These are phyloP conservation scores for Trypanosoma mega DNA, from an alignment of 208 protist genomes.

Conservation along the genomic window DNA sequence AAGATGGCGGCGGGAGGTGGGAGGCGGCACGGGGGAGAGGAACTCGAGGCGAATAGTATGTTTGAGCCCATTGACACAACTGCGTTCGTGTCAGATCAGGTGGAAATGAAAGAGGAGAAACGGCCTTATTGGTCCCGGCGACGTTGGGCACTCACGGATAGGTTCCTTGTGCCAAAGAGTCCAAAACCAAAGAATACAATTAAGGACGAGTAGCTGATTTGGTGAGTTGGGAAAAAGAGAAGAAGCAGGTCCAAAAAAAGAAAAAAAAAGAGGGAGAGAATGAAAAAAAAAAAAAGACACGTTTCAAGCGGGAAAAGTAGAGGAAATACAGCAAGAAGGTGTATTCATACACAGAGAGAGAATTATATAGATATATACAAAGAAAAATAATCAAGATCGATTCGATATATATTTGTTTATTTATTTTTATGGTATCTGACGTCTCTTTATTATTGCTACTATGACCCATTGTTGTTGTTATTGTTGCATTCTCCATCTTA, in stretches of 20 bases:
- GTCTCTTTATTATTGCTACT: too few species aligned
- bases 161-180: slow-evolving; percentile 82
- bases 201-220: slow-evolving; percentile 79
- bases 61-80: slow-evolving; percentile 80
- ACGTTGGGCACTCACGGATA: slow-evolving; percentile 82
- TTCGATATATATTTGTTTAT: too few species aligned
- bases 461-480: too few species aligned
- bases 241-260: background rate
- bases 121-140: slow-evolving; percentile 81
- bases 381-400: too few species aligned
- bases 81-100: slow-evolving; percentile 65
- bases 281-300: too few species aligned
- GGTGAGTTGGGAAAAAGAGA: background rate
- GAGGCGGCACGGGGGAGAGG: slow-evolving; percentile 64
- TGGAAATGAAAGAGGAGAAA: slow-evolving; percentile 30
- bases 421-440: too few species aligned
- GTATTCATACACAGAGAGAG: background rate
- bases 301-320: too few species aligned
- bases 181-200: slow-evolving; percentile 90
- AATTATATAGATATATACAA: too few species aligned
- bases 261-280: background rate
- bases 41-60: slow-evolving; percentile 78
- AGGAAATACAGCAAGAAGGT: background rate
- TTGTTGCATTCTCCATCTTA: background rate
- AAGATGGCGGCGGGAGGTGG: slow-evolving; percentile 46